Evolutionary conservation across 2,329 filamentous ascomycete species (phyloP), one percentile per base, ranked within the genome.

Genomic region (Fusarium neocosmosporiellum): DNA sequence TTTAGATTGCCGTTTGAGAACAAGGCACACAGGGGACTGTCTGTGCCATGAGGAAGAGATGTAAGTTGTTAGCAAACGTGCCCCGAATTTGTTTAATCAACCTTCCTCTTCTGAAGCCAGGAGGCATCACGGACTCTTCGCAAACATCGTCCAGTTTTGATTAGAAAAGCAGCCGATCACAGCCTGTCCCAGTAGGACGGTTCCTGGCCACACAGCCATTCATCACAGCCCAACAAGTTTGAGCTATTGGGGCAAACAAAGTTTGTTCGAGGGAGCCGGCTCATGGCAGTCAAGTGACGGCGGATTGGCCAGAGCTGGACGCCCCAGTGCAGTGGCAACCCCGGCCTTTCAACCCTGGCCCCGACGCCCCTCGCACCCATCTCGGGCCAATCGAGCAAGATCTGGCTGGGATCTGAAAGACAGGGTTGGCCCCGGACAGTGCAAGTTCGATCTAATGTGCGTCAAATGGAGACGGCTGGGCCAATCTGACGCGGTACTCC

Each of bases 361-460:
- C 62, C 36, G 66, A 53, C 54, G 41, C 31, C 53, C 59, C 62
- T 73, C 65, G 57, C 66, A 65, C 24, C 58, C 65, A 69, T 63
- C 59, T 70, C 27, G 63, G 57, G 55, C 71, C 73, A 75, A 69
- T 72, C 59, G 39, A 67, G 46, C 57, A 41, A 75, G 71, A 76
- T 73, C 72, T 69, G 41, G 48, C 60, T 61, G 48, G 75, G 75
- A 73, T 77, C 66, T 70, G 27, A 53, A 55, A 29, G 65, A 60
- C 73, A 78, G 69, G 75, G 74, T 63, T 72, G 58, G 67, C 63
- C 68, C 76, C 71, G 63, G 74, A 73, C 70, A 70, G 69, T 68
- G 72, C 63, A 60, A 70, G 63, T 64, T 65, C 27, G 73, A 77
- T 77, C 75, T 77, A 37, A 69, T 68, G 68, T 74, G 69, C 57